Percentiles rank a stretch among this genome's conserved stretches.
Conservation (phyloP, 495 filamentous ascomycete species). For the Neurospora sublineolata region DNA sequence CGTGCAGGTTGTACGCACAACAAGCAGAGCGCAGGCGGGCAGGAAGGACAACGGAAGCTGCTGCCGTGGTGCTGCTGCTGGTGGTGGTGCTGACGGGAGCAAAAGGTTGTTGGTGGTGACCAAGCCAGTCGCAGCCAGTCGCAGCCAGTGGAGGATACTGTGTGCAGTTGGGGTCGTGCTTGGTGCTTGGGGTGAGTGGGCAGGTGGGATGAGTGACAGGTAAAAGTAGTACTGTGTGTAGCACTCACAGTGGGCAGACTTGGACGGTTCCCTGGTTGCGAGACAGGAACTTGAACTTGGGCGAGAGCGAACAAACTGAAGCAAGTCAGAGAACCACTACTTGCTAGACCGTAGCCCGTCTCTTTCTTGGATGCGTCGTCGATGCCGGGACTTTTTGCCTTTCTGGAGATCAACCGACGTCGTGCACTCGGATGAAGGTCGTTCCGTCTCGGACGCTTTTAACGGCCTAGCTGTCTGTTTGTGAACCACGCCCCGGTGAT, state of each 20-base stretch:
- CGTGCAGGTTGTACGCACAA: neutral
- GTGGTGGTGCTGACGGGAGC: neutral
- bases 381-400: neutral
- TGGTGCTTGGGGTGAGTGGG: neutral
- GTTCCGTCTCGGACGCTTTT: neutral
- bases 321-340: neutral
- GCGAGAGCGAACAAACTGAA: neutral
- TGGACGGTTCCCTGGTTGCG: neutral
- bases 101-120: neutral
- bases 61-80: neutral
- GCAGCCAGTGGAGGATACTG: neutral
- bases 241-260: neutral
- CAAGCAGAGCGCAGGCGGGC: neutral
- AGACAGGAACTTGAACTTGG: neutral
- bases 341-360: neutral
- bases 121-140: neutral
- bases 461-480: neutral
- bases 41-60: neutral
- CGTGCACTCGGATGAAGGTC: neutral
- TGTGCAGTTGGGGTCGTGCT: neutral
- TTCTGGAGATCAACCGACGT: neutral
- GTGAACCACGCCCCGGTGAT: neutral
- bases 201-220: neutral
- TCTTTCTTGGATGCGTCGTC: neutral
- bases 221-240: slow-evolving; percentile 1